Conservation (phyloP, 148 eudicot species). For the Silene uniflora region DNA sequence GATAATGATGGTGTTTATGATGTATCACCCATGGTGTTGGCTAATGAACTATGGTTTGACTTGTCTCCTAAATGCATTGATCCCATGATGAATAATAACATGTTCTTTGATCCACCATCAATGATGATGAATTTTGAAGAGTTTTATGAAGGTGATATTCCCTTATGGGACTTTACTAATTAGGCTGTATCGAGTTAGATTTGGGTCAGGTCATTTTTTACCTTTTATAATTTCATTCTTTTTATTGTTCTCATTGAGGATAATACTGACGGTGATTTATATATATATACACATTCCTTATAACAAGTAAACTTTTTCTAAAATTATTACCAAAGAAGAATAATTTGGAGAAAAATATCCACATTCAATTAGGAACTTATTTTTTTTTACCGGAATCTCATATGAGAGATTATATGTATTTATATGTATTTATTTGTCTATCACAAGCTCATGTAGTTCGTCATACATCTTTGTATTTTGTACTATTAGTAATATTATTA, state of each 20-base stretch:
- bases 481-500: conserved; percentile 2
- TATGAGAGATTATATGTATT: conserved; percentile 14
- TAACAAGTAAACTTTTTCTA: conserved; percentile 1
- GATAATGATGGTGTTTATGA: conserved; percentile 4
- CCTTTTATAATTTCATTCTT: conserved; percentile 17
- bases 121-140: conserved; percentile 34
- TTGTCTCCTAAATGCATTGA: conserved; percentile 59
- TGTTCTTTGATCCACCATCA: conserved; percentile 47
- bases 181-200: background rate
- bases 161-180: conserved; percentile 68
- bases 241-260: conserved; percentile 35
- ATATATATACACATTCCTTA: conserved; percentile 14
- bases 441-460: background rate
- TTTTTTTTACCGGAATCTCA: conserved; percentile 28
- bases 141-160: conserved; percentile 53
- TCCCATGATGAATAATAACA: conserved; percentile 36
- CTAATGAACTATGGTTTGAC: conserved; percentile 42
- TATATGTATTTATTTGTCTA: conserved; percentile 19
- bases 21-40: conserved; percentile 12
- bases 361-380: conserved; percentile 29
- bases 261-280: conserved; percentile 44
- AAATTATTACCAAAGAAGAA: conserved; percentile 3
- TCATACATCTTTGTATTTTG: conserved; percentile 11
- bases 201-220: background rate
- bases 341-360: conserved; percentile 9